Percentiles rank a stretch among this genome's conserved stretches.
Conservation (phyloP, 1,139 yeast species). For the Taphrina sp. region DNA sequence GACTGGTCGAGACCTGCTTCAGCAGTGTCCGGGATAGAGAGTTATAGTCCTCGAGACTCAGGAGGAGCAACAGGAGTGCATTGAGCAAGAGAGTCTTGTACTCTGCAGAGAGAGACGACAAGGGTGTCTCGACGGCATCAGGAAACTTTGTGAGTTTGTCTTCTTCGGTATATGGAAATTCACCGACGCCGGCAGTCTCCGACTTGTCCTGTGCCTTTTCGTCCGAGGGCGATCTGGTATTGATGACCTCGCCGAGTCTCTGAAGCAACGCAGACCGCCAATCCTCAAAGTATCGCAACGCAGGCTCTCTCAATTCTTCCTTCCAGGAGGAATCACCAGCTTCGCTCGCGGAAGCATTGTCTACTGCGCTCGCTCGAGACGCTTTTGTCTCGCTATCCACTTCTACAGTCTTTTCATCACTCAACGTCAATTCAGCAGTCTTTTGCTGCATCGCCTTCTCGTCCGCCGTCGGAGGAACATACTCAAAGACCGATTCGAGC, state of each 20-base stretch:
- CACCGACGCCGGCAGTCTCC: slow-evolving; percentile 2
- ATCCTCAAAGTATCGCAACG: slow-evolving; percentile 14
- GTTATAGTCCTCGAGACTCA: slow-evolving; percentile 31
- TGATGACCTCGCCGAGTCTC: slow-evolving; percentile 30
- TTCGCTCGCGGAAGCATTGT: no score
- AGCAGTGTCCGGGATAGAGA: slow-evolving; percentile 29
- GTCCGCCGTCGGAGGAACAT: slow-evolving; percentile 20
- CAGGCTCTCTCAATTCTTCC: slow-evolving; percentile 18
- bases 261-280: slow-evolving; percentile 28
- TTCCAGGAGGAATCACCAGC: neutral
- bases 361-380: neutral
- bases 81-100: slow-evolving; percentile 24
- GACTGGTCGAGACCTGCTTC: slow-evolving; percentile 18
- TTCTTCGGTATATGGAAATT: slow-evolving; percentile 12
- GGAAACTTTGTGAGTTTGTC: slow-evolving; percentile 15
- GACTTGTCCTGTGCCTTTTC: slow-evolving; percentile 1
- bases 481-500: slow-evolving; percentile 8
- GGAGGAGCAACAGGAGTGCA: slow-evolving; percentile 30
- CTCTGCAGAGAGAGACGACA: slow-evolving; percentile 14
- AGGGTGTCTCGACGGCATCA: slow-evolving; percentile 6
- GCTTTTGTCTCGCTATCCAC: neutral
- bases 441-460: slow-evolving; percentile 8
- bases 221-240: neutral
- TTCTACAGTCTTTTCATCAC: neutral
- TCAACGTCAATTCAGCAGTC: slow-evolving; percentile 7